phyloP scores from a whole-genome alignment of 345 rosid species.

The Eucalyptus globulus region DNA sequence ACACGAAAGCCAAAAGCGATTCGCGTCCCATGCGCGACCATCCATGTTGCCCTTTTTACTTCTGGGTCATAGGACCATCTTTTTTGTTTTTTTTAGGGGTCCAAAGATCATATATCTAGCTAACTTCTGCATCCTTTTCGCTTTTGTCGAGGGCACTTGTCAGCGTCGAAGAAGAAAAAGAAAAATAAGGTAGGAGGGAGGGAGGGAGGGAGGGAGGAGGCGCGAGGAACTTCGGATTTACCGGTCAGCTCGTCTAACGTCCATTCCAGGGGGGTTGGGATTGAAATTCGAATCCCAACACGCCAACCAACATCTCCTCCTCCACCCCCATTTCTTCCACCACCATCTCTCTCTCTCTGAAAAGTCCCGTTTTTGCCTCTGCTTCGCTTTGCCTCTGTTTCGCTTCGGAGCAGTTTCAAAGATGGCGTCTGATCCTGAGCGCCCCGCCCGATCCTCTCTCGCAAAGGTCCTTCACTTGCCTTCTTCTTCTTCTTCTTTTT shows the following conservation, averaged over 20 bases:
- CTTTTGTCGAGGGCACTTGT: background rate
- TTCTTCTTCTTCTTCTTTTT: background rate
- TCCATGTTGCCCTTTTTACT: accelerated
- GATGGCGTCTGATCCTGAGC: slow-evolving; percentile 56
- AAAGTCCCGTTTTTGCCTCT: background rate
- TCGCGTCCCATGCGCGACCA: background rate
- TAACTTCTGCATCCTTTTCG: too few species aligned
- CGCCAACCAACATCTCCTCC: background rate
- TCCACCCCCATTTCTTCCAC: too few species aligned
- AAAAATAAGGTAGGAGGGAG: background rate
- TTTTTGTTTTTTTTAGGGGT: too few species aligned
- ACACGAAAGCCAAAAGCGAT: background rate
- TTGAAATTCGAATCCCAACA: background rate
- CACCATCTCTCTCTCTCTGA: background rate
- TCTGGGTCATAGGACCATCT: too few species aligned
- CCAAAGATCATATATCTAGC: too few species aligned
- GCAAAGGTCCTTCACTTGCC: slow-evolving; percentile 19
- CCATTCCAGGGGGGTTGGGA: background rate
- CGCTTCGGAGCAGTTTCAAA: background rate
- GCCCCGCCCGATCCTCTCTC: slow-evolving; percentile 15
- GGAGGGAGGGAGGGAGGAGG: background rate
- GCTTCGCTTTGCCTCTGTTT: background rate
- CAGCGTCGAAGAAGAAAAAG: background rate
- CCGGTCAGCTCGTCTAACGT: background rate
- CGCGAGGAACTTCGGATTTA: background rate